These are phyloP conservation scores for Termitomyces titanicus DNA, from an alignment of 768 basidiomycete genomes.

Conservation along the genomic window DNA sequence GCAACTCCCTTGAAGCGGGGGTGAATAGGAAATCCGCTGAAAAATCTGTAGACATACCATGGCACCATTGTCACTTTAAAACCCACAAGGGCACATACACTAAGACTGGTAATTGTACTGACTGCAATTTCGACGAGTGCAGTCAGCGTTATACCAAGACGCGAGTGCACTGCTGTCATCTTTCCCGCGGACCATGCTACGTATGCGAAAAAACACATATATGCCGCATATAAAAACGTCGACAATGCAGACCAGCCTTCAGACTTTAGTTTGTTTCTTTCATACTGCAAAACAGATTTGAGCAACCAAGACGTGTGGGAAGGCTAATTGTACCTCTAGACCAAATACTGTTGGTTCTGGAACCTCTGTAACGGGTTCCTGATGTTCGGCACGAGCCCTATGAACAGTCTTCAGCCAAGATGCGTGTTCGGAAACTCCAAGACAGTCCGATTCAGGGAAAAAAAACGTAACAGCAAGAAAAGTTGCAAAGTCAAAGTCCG, in stretches of 20 bases:
- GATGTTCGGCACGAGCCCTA: conserved; percentile 30
- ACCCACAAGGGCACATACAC: conserved; percentile 86
- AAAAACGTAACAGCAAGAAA: conserved; percentile 81
- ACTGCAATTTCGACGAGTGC: conserved; percentile 89
- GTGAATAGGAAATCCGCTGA: conserved; percentile 2
- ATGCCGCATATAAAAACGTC: conserved; percentile 71
- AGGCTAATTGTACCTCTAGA: conserved; percentile 33
- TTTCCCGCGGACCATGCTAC: conserved; percentile 72
- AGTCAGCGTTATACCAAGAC: conserved; percentile 88
- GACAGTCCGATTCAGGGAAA: conserved; percentile 73
- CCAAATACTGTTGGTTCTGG: conserved; percentile 42
- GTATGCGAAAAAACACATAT: conserved; percentile 70
- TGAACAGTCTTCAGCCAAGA: conserved; percentile 59
- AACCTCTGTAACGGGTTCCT: conserved; percentile 23
- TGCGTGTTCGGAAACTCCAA: conserved; percentile 56
- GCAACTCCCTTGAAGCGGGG: conserved; percentile 56
- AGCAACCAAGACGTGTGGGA: neutral
- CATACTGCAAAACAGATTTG: conserved; percentile 39
- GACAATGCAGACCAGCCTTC: conserved; percentile 60
- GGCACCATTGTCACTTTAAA: conserved; percentile 89
- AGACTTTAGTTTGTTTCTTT: conserved; percentile 41
- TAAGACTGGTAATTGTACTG: conserved; percentile 91
- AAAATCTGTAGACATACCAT: conserved; percentile 51
- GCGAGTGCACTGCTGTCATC: conserved; percentile 85
- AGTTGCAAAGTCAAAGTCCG: conserved; percentile 59